These are phyloP conservation scores for Phytophthora litchii DNA, from an alignment of 352 stramenopile species.

Conservation along the genomic window DNA sequence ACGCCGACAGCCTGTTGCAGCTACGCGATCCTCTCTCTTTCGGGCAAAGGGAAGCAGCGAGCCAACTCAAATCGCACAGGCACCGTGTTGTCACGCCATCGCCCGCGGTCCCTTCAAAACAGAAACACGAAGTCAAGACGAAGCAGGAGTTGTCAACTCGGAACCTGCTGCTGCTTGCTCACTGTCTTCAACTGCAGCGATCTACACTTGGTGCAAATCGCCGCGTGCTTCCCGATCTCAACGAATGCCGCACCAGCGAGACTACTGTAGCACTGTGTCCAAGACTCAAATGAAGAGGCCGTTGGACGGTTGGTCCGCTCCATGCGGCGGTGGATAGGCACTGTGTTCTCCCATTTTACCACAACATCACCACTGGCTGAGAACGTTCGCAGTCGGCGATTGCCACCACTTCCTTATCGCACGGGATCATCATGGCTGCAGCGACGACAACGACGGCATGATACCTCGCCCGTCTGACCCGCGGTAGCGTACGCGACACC, in stretches of 20 bases:
- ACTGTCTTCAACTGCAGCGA: slow-evolving; percentile 13
- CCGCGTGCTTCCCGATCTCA: slow-evolving; percentile 16
- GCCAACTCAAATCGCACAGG: slow-evolving; percentile 25
- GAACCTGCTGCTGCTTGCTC: slow-evolving; percentile 14
- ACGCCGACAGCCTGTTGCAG: not conserved
- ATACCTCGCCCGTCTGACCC: slow-evolving; percentile 12
- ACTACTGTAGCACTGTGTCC: too few relatives aligned
- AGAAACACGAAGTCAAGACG: slow-evolving; percentile 27
- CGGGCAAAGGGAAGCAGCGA: slow-evolving; percentile 9
- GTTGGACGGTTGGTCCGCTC: too few relatives aligned
- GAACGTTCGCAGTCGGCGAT: slow-evolving; percentile 19
- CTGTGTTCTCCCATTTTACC: slow-evolving; percentile 3
- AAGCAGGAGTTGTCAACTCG: slow-evolving; percentile 24
- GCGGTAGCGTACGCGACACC: slow-evolving; percentile 32
- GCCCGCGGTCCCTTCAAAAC: slow-evolving; percentile 16
- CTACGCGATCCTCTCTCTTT: too few relatives aligned
- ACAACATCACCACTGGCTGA: slow-evolving; percentile 4
- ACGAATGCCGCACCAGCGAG: not conserved
- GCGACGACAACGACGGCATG: slow-evolving; percentile 19
- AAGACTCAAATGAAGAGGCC: too few relatives aligned
- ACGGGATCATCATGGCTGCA: slow-evolving; percentile 18
- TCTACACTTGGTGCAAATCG: slow-evolving; percentile 30
- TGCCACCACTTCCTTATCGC: slow-evolving; percentile 8
- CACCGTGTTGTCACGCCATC: slow-evolving; percentile 24
- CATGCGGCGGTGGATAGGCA: too few relatives aligned